Conservation (phyloP, 495 filamentous ascomycete species). For the Xeromyces bisporus region DNA sequence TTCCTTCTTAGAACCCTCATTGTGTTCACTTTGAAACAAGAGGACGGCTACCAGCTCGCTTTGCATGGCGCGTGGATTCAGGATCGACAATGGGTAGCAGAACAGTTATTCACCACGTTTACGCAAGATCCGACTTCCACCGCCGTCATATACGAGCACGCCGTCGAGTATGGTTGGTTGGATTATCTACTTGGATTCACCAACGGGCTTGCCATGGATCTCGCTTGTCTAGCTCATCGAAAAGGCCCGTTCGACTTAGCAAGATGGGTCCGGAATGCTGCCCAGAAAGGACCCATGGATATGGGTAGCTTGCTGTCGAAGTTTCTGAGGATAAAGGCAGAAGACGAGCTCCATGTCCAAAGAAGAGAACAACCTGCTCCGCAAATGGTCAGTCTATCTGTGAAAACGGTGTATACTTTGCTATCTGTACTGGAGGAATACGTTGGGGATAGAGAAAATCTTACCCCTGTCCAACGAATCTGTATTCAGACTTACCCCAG, state of each 20-base stretch:
- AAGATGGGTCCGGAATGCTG: conserved; percentile 58
- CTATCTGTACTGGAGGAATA: conserved; percentile 62
- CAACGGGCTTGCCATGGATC: conserved; percentile 72
- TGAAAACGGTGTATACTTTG: conserved; percentile 71
- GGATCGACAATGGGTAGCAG: conserved; percentile 65
- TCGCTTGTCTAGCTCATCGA: conserved; percentile 76
- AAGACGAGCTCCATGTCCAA: conserved; percentile 58
- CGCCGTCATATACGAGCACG: conserved; percentile 68
- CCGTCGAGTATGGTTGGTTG: conserved; percentile 61
- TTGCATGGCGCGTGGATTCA: conserved; percentile 78
- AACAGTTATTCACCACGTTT: conserved; percentile 64
- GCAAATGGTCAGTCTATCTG: conserved; percentile 53
- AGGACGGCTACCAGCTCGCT: conserved; percentile 62
- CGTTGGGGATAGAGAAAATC: conserved; percentile 36
- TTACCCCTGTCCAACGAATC: conserved; percentile 53
- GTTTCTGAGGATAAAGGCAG: conserved; percentile 68
- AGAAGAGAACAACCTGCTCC: conserved; percentile 41
- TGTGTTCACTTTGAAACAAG: conserved; percentile 43
- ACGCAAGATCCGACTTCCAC: conserved; percentile 56
- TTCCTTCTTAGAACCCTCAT: conserved; percentile 44
- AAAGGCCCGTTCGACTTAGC: conserved; percentile 63
- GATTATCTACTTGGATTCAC: conserved; percentile 57
- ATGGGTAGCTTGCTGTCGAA: conserved; percentile 48
- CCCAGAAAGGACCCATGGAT: conserved; percentile 36
- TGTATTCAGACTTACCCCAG: conserved; percentile 91